Percentiles rank a stretch among this genome's conserved stretches.
Conservation (phyloP, 2,329 filamentous ascomycete genomes). For the Bipolaris bicolor region DNA sequence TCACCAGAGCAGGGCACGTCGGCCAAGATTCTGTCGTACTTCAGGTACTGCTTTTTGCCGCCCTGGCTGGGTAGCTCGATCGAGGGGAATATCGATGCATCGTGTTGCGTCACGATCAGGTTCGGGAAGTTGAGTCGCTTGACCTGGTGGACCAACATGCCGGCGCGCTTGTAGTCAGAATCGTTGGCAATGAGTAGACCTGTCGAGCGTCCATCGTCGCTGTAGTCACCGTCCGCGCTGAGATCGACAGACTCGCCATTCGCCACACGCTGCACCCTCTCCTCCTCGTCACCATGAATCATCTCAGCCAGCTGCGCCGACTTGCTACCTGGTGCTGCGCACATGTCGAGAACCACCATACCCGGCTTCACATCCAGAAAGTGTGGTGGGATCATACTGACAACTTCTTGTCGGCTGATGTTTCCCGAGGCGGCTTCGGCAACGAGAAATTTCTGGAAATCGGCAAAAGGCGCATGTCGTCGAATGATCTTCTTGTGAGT, state of each 20-base stretch:
- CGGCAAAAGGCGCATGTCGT: constrained; percentile 90
- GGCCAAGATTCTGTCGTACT: constrained; percentile 94
- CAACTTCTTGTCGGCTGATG: constrained; percentile 95
- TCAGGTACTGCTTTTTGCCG: constrained; percentile 74
- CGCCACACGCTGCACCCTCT: constrained; percentile 75
- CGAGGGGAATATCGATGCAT: constrained; percentile 92
- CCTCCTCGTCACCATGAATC: constrained; percentile 91
- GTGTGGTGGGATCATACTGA: constrained; percentile 98
- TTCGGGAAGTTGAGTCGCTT: constrained; percentile 97
- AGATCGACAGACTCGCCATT: constrained; percentile 67
- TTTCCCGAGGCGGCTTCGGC: constrained; percentile 97
- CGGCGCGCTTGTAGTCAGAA: constrained; percentile 92
- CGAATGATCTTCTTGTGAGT: constrained; percentile 95
- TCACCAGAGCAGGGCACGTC: constrained; percentile 98
- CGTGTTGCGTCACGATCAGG: constrained; percentile 95
- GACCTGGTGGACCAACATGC: constrained; percentile 97
- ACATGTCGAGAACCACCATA: constrained; percentile 94
- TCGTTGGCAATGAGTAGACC: constrained; percentile 95
- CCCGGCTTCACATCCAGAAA: constrained; percentile 89
- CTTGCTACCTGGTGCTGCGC: constrained; percentile 96
- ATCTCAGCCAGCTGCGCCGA: constrained; percentile 94
- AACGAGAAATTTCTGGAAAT: constrained; percentile 97
- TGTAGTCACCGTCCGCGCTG: constrained; percentile 58
- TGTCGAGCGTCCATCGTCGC: constrained; percentile 84
- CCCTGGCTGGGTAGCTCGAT: constrained; percentile 75